Evolutionary conservation across 202 grass and related monocot species (phyloP).

Genomic region (Musa balbisiana): DNA sequence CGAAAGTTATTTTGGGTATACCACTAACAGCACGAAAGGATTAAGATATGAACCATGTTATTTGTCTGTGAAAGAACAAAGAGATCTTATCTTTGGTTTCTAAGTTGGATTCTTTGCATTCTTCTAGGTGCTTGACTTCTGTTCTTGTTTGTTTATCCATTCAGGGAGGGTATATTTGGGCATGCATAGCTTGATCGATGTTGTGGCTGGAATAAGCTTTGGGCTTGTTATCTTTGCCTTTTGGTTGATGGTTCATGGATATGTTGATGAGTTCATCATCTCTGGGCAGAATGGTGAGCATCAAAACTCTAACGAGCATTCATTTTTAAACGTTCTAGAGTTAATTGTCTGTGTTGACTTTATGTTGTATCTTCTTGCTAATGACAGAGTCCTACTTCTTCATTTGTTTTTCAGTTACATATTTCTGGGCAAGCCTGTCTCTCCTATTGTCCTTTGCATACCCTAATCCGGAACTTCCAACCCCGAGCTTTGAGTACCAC

Average conservation of each 20-base stretch:
- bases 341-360: neutral
- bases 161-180: constrained; percentile 87
- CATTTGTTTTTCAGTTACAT: constrained; percentile 47
- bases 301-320: neutral
- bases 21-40: neutral
- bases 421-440: constrained; percentile 77
- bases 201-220: constrained; percentile 56
- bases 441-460: constrained; percentile 80
- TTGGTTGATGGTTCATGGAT: constrained; percentile 56
- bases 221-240: constrained; percentile 72
- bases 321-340: neutral
- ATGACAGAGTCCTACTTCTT: neutral
- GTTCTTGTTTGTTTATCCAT: neutral
- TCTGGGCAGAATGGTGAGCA: constrained; percentile 71
- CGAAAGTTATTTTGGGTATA: neutral
- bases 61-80: neutral
- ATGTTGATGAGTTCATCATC: constrained; percentile 71
- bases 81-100: neutral
- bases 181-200: constrained; percentile 90
- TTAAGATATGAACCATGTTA: neutral
- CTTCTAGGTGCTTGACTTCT: neutral
- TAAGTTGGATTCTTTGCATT: neutral
- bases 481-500: constrained; percentile 92
- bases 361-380: neutral
- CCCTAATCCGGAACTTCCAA: constrained; percentile 78